Evolutionary conservation across 345 rosid genomes (phyloP).

Genomic region (Camelina sativa): DNA sequence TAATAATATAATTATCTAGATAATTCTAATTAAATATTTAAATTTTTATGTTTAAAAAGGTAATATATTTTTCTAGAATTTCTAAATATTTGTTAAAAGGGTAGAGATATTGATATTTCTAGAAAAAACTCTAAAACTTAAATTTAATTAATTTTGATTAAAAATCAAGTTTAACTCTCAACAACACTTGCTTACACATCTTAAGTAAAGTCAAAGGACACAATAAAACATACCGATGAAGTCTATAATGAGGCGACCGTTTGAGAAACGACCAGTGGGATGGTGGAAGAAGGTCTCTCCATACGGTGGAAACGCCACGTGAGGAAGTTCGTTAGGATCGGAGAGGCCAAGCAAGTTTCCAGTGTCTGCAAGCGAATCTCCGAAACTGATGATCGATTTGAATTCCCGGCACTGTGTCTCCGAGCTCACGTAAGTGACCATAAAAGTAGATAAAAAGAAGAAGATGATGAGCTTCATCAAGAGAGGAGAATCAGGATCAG

Average conservation of each 20-base stretch:
- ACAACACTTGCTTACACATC: neutral
- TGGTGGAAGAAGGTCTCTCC: constrained; percentile 53
- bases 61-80: no score
- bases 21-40: no score
- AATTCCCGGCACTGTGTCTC: constrained; percentile 21
- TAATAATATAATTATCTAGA: no score
- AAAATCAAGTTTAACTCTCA: no score
- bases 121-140: no score
- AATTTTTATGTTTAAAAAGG: no score
- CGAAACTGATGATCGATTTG: constrained; percentile 56
- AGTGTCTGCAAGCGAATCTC: constrained; percentile 61
- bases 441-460: neutral
- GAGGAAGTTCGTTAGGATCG: constrained; percentile 18
- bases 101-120: no score
- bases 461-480: neutral
- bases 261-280: constrained; percentile 54
- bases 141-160: no score
- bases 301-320: constrained; percentile 48
- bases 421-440: neutral
- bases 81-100: no score
- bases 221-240: constrained; percentile 49
- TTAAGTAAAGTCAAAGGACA: neutral
- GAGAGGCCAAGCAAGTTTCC: constrained; percentile 48
- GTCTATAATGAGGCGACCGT: constrained; percentile 59
- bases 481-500: neutral